Conservation (phyloP, 2,329 filamentous ascomycete genomes). For the Phoma sp. region DNA sequence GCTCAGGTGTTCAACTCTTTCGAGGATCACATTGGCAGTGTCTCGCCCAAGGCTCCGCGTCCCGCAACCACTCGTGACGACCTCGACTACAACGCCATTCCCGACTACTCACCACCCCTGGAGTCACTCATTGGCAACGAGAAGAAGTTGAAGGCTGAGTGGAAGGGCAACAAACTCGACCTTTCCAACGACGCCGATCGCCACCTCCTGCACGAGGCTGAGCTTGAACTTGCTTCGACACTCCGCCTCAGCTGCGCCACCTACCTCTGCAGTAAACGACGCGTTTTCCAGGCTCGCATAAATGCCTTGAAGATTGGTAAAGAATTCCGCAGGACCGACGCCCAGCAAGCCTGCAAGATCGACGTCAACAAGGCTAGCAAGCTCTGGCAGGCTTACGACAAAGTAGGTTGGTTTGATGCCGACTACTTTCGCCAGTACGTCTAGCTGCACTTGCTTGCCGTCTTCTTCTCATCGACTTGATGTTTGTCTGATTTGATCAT, state of each 20-base stretch:
- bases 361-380: conserved; percentile 98
- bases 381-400: conserved; percentile 87
- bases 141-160: conserved; percentile 82
- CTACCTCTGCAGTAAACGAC: conserved; percentile 90
- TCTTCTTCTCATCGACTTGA: neutral
- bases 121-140: conserved; percentile 67
- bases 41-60: conserved; percentile 48
- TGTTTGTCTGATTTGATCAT: conserved; percentile 13
- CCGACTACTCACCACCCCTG: conserved; percentile 75
- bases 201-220: conserved; percentile 77
- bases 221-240: conserved; percentile 77
- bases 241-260: conserved; percentile 85
- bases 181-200: conserved; percentile 70
- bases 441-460: conserved; percentile 20
- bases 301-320: conserved; percentile 72
- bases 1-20: conserved; percentile 43
- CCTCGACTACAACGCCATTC: conserved; percentile 76
- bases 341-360: conserved; percentile 96
- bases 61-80: conserved; percentile 75
- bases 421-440: conserved; percentile 58
- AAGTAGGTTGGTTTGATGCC: conserved; percentile 79
- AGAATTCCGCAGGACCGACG: conserved; percentile 93
- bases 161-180: conserved; percentile 83
- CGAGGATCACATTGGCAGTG: conserved; percentile 41
- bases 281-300: conserved; percentile 82